Evolutionary conservation across 495 filamentous ascomycete species (phyloP).

Genomic region (Penicillium cinerascens): DNA sequence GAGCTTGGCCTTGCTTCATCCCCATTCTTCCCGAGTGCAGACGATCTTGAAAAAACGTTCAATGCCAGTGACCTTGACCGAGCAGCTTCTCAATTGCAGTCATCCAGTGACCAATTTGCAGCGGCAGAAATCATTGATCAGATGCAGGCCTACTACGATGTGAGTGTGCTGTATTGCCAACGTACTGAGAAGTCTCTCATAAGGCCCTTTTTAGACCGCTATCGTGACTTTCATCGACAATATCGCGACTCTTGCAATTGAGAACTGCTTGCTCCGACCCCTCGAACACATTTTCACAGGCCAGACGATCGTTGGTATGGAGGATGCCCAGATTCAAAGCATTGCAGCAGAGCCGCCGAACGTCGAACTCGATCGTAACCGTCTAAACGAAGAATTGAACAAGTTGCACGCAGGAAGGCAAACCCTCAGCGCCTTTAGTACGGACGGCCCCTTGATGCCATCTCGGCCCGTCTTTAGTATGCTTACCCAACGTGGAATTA

Average conservation of each 20-base stretch:
- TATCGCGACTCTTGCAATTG: constrained; percentile 54
- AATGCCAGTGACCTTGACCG: neutral
- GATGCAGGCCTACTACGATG: constrained; percentile 36
- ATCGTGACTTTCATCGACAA: constrained; percentile 62
- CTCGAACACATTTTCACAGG: constrained; percentile 28
- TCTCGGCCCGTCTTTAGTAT: neutral
- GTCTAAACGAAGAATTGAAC: neutral
- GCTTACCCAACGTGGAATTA: too few relatives aligned
- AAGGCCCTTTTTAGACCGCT: constrained; percentile 43
- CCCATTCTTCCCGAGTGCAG: neutral
- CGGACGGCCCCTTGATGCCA: neutral
- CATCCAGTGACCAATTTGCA: constrained; percentile 12
- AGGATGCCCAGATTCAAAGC: constrained; percentile 15
- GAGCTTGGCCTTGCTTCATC: neutral
- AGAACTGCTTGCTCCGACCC: constrained; percentile 50
- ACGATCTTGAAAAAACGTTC: neutral
- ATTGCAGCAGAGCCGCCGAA: constrained; percentile 19
- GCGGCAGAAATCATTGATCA: constrained; percentile 28
- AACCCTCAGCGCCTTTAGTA: neutral
- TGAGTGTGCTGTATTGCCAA: constrained; percentile 9
- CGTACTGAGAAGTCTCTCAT: too few relatives aligned
- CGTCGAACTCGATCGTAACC: neutral
- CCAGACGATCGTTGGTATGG: constrained; percentile 27
- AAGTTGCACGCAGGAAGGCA: neutral
- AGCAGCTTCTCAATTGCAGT: neutral